Conservation (phyloP, 2,329 filamentous ascomycete species). For the Aureobasidium sp. region DNA sequence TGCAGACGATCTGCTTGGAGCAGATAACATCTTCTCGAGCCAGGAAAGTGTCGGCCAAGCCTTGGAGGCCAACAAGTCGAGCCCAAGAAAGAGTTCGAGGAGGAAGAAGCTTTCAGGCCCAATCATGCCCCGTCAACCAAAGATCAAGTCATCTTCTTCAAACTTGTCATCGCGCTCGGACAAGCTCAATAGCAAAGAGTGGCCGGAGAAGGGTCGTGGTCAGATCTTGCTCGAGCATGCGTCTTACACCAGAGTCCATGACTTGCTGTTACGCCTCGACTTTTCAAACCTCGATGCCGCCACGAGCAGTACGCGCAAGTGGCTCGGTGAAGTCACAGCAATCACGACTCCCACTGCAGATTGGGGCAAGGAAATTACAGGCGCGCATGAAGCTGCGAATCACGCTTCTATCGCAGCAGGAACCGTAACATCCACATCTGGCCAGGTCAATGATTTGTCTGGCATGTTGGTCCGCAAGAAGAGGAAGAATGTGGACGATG, state of each 20-base stretch:
- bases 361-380: slow-evolving; percentile 19
- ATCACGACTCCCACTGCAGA: slow-evolving; percentile 18
- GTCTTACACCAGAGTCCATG: slow-evolving; percentile 60
- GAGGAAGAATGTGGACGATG: slow-evolving; percentile 33
- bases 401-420: slow-evolving; percentile 30
- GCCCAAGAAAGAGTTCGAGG: slow-evolving; percentile 21
- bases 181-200: slow-evolving; percentile 57
- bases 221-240: slow-evolving; percentile 56
- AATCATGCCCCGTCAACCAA: slow-evolving; percentile 57
- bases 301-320: slow-evolving; percentile 58
- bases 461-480: slow-evolving; percentile 44
- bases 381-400: slow-evolving; percentile 16
- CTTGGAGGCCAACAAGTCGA: slow-evolving; percentile 1
- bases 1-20: background rate
- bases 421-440: slow-evolving; percentile 24
- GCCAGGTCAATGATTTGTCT: slow-evolving; percentile 25
- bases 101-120: slow-evolving; percentile 49
- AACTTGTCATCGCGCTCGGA: slow-evolving; percentile 40
- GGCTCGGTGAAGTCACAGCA: slow-evolving; percentile 57
- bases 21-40: background rate
- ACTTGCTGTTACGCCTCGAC: slow-evolving; percentile 65
- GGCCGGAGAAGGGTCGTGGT: slow-evolving; percentile 57
- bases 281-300: slow-evolving; percentile 62
- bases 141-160: slow-evolving; percentile 48
- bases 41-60: background rate